These are phyloP conservation scores for Microbotryum scabiosae DNA, from an alignment of 1,284 basidiomycete species.

Conservation along the genomic window DNA sequence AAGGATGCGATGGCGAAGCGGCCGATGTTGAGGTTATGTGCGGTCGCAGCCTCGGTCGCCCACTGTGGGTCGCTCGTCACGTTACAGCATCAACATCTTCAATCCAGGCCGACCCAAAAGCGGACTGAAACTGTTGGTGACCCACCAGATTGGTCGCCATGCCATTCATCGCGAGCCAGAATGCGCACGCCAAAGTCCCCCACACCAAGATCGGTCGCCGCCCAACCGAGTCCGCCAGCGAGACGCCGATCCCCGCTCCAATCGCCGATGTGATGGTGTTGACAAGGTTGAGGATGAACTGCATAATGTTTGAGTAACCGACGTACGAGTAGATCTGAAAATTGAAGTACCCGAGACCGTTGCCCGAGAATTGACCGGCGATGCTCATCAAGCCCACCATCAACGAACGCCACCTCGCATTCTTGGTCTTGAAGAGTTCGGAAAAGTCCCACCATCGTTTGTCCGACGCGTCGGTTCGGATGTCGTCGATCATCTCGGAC, in stretches of 20 bases:
- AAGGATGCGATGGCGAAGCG: slow-evolving; percentile 41
- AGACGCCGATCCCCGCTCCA: slow-evolving; percentile 49
- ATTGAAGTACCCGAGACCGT: neutral
- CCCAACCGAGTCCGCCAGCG: slow-evolving; percentile 43
- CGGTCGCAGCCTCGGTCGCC: slow-evolving; percentile 1
- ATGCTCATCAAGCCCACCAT: neutral
- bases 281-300: slow-evolving; percentile 52
- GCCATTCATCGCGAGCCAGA: neutral
- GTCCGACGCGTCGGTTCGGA: slow-evolving; percentile 27
- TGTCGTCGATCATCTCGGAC: neutral
- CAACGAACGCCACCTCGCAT: neutral
- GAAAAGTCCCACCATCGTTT: slow-evolving; percentile 26
- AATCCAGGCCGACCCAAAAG: too few relatives aligned
- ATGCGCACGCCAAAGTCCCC: slow-evolving; percentile 30
- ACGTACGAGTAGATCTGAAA: slow-evolving; percentile 34
- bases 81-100: too few relatives aligned
- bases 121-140: neutral
- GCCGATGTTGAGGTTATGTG: slow-evolving; percentile 34
- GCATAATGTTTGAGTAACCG: slow-evolving; percentile 35
- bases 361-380: neutral
- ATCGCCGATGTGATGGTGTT: slow-evolving; percentile 50
- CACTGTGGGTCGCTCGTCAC: neutral
- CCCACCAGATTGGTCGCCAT: neutral
- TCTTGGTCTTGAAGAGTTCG: slow-evolving; percentile 42
- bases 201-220: slow-evolving; percentile 36